Base-by-base conservation (phyloP, 306 rosid genomes). In the Ziziphus jujuba region DNA sequence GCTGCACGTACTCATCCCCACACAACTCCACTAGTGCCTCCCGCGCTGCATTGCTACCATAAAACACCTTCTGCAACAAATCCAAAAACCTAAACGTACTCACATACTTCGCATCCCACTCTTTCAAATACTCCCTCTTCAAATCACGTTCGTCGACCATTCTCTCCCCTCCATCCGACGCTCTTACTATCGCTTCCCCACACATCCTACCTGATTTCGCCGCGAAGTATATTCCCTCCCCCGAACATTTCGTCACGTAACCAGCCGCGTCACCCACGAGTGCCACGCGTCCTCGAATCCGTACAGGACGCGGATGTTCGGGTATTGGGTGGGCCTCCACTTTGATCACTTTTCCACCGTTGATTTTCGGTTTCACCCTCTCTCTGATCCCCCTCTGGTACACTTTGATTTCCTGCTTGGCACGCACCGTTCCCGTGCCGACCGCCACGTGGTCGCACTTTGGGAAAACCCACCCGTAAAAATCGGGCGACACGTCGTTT, bases 381-480 rank as follows among this genome's bases (percentile, higher is more conserved):
- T 86, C 89, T 16, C 96, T 75, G 6, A 89, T 92, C 2, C 77
- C 96, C 4, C 76, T 75, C 33, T 92, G 98, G 87, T 69, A 85
- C 66, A 40, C 0, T 69, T 82, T 92, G 3, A 92, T 92, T 28
- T 85, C 87, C 55, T 74, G 82, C 56, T 87, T 92, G 9, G 80
- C 75, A 17, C 85, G 59, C 31, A 85, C 91, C 2, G 98, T 92
- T 19, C 96, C 98, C 0, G 96, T 92, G 3, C 98, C 97, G 66
- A 92, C 98, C 17, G 97, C 98, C 88, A 92, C 97, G 79, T 92
- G 98, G 82, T 92, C 95, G 3, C 97, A 85, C 19, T 89, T 92
- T 2, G 97, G 98, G 28, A 92, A 92, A 0, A 92, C 98, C 98
- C 98, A 92, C 15, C 74, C 97, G 80, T 92, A 92, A 62, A 87